phyloP scores from a whole-genome alignment of 2,329 filamentous ascomycete genomes.

The Cladosporium sp. region DNA sequence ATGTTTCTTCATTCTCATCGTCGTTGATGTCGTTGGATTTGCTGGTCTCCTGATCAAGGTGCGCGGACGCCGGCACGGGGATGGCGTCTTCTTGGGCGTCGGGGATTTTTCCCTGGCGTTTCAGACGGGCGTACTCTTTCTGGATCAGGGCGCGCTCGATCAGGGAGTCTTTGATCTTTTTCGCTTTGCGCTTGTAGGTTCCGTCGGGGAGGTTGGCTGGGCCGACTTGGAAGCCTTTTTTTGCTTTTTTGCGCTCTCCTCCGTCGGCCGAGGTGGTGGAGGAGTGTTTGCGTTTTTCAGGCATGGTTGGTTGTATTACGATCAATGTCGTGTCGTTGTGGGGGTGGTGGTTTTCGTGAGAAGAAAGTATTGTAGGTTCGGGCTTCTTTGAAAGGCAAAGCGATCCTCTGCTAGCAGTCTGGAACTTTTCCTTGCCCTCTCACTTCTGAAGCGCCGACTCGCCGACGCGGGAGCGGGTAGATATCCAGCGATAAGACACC shows the following conservation, averaged over 20 bases:
- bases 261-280: background rate
- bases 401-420: background rate
- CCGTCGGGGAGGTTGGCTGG: slow-evolving; percentile 90
- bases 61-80: slow-evolving; percentile 29
- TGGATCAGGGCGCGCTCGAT: slow-evolving; percentile 93
- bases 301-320: too few species aligned
- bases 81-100: slow-evolving; percentile 24
- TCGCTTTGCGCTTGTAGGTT: slow-evolving; percentile 82
- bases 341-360: too few species aligned
- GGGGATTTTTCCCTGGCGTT: slow-evolving; percentile 48
- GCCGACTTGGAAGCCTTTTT: slow-evolving; percentile 78
- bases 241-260: slow-evolving; percentile 43
- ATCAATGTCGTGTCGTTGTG: too few species aligned
- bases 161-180: slow-evolving; percentile 83
- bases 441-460: slow-evolving; percentile 4
- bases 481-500: slow-evolving; percentile 1
- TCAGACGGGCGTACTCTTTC: slow-evolving; percentile 87
- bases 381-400: too few species aligned
- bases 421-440: background rate
- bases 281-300: slow-evolving; percentile 13
- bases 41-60: slow-evolving; percentile 15
- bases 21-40: background rate
- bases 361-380: background rate
- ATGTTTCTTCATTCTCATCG: background rate
- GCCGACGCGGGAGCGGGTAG: background rate